Conservation (phyloP, 768 basidiomycete species). For the Baorangia bicolor region DNA sequence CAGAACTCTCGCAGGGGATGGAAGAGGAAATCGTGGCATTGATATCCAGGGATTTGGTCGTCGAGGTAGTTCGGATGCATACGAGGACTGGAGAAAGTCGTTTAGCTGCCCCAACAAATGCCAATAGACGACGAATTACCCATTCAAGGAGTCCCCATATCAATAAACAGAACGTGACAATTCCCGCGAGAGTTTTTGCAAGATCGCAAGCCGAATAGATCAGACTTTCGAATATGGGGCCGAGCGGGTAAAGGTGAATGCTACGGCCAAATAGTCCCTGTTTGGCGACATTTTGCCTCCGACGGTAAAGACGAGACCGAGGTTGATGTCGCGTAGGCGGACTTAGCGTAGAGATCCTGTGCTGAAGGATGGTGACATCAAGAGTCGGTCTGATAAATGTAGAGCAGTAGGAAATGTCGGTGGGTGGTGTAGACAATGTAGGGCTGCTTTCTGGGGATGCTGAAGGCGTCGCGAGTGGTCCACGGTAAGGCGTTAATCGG, state of each 20-base stretch:
- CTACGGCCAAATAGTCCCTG: not conserved
- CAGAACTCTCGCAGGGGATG: slow-evolving; percentile 1
- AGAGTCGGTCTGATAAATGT: not conserved
- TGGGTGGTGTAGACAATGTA: slow-evolving; percentile 13
- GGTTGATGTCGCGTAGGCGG: not conserved
- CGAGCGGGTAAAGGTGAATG: not conserved
- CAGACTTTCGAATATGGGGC: slow-evolving; percentile 1
- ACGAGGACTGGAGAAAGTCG: slow-evolving; percentile 12
- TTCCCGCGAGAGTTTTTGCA: slow-evolving; percentile 10
- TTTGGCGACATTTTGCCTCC: not conserved
- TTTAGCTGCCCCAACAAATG: slow-evolving; percentile 2
- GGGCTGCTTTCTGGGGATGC: slow-evolving; percentile 18
- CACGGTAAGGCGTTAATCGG: slow-evolving; percentile 23
- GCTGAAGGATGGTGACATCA: slow-evolving; percentile 12
- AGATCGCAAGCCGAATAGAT: slow-evolving; percentile 12
- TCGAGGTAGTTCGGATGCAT: slow-evolving; percentile 4
- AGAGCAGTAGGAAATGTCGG: slow-evolving; percentile 10
- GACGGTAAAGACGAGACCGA: not conserved
- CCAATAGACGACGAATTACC: slow-evolving; percentile 6
- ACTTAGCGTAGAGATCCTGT: slow-evolving; percentile 6
- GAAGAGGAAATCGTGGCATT: slow-evolving; percentile 10
- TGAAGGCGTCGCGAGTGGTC: slow-evolving; percentile 28
- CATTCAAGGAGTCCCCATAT: slow-evolving; percentile 26
- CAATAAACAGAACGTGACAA: slow-evolving; percentile 20
- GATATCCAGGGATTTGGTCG: slow-evolving; percentile 1